phyloP scores from a whole-genome alignment of 2,329 filamentous ascomycete species.

The Aspergillus sp. region DNA sequence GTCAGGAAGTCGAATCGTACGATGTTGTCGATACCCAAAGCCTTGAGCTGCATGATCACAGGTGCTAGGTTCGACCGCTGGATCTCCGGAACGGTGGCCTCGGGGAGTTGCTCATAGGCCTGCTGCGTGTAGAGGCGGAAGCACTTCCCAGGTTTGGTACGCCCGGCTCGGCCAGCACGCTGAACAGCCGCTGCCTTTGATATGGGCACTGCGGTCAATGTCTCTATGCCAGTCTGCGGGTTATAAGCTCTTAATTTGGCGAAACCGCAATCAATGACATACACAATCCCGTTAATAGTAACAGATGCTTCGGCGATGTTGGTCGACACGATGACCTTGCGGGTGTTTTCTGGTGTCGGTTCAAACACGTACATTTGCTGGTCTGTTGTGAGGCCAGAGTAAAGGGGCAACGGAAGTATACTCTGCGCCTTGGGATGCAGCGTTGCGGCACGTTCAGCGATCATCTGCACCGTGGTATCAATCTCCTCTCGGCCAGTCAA shows the following conservation, averaged over 20 bases:
- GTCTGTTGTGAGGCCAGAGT: conserved; percentile 84
- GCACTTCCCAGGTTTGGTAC: conserved; percentile 89
- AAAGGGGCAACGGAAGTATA: conserved; percentile 75
- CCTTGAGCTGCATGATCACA: conserved; percentile 86
- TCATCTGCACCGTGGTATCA: conserved; percentile 74
- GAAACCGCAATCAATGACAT: conserved; percentile 86
- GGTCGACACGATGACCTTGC: conserved; percentile 90
- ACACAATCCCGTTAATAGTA: conserved; percentile 88
- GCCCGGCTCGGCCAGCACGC: conserved; percentile 83
- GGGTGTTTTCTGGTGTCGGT: conserved; percentile 72
- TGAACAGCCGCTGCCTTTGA: conserved; percentile 94
- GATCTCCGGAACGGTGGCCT: conserved; percentile 82
- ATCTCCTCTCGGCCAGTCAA: conserved; percentile 93
- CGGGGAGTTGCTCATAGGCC: conserved; percentile 65
- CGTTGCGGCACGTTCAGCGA: conserved; percentile 69
- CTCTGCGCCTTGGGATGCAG: conserved; percentile 61
- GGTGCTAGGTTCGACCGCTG: conserved; percentile 89
- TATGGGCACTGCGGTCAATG: conserved; percentile 75
- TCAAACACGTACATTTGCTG: conserved; percentile 97
- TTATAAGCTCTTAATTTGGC: conserved; percentile 88
- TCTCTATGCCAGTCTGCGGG: conserved; percentile 81
- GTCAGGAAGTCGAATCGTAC: conserved; percentile 87
- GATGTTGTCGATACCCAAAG: conserved; percentile 92
- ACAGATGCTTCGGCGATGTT: conserved; percentile 97
- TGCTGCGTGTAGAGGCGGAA: conserved; percentile 87